Conservation (phyloP, 805 yeast genomes). For the Candida koratica region DNA sequence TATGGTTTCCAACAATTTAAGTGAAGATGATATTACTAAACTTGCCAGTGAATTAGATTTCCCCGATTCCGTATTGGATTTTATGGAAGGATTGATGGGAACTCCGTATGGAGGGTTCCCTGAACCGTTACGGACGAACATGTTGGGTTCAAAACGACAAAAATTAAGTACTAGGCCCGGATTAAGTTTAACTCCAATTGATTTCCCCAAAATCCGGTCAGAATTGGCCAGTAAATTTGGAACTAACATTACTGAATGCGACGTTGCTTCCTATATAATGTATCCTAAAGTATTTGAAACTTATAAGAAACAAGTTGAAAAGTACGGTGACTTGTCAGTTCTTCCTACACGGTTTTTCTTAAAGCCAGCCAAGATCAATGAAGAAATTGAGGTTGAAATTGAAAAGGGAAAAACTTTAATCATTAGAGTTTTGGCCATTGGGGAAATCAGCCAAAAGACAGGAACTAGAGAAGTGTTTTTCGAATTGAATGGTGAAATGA, state of each 20-base stretch:
- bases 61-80: conserved; percentile 98
- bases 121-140: conserved; percentile 92
- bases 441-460: conserved; percentile 77
- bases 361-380: conserved; percentile 81
- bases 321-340: conserved; percentile 89
- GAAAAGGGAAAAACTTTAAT: conserved; percentile 94
- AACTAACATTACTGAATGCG: conserved; percentile 67
- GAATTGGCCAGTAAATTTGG: conserved; percentile 79
- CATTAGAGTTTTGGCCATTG: conserved; percentile 86
- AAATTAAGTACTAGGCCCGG: conserved; percentile 92
- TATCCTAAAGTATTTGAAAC: conserved; percentile 96
- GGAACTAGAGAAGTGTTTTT: conserved; percentile 96
- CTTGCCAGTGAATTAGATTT: conserved; percentile 90
- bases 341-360: conserved; percentile 90
- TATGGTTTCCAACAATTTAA: conserved; percentile 93
- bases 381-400: conserved; percentile 83
- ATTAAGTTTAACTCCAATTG: conserved; percentile 78
- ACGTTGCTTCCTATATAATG: conserved; percentile 95
- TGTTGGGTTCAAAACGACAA: conserved; percentile 88
- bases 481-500: conserved; percentile 96
- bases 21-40: conserved; percentile 77
- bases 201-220: conserved; percentile 64
- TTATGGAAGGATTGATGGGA: conserved; percentile 99
- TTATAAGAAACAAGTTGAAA: conserved; percentile 66
- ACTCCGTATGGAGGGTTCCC: conserved; percentile 99